phyloP scores from a whole-genome alignment of 208 protist genomes.

The Wallacemonas rigidus region DNA sequence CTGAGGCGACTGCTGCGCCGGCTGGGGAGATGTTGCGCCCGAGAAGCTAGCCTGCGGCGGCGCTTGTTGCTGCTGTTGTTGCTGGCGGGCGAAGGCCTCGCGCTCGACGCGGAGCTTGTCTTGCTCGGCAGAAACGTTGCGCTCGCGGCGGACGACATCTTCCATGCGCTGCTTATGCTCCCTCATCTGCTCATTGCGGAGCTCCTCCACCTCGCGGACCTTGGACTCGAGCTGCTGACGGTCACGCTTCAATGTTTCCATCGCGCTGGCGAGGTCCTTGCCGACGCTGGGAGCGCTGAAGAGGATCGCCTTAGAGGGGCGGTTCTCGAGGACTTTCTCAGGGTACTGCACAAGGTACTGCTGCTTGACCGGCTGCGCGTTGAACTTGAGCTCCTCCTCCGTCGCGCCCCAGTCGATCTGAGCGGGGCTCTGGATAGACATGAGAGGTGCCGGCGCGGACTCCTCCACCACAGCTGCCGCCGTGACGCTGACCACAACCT shows the following conservation, averaged over 20 bases:
- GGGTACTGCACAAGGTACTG: constrained; percentile 77
- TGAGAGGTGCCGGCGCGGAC: constrained; percentile 7
- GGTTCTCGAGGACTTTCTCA: constrained; percentile 55
- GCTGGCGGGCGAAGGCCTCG: constrained; percentile 34
- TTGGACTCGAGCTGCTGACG: constrained; percentile 48
- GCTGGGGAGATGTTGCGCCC: constrained; percentile 10
- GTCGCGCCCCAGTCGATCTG: constrained; percentile 76
- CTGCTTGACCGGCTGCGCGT: constrained; percentile 30
- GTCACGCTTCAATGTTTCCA: constrained; percentile 45
- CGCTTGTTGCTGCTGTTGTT: constrained; percentile 26
- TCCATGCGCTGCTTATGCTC: constrained; percentile 50
- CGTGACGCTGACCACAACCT: constrained; percentile 14
- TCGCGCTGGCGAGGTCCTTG: constrained; percentile 40
- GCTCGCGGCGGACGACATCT: constrained; percentile 35
- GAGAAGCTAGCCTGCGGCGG: constrained; percentile 18
- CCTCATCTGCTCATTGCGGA: constrained; percentile 43
- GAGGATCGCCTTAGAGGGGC: constrained; percentile 35
- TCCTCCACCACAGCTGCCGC: constrained; percentile 19
- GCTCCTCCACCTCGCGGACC: constrained; percentile 46
- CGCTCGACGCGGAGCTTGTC: constrained; percentile 44
- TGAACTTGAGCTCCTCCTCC: constrained; percentile 80
- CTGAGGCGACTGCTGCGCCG: constrained; percentile 7
- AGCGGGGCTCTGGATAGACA: constrained; percentile 12
- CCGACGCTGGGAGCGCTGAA: constrained; percentile 58
- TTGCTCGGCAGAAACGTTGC: constrained; percentile 28